Base-by-base conservation (phyloP, 1,284 basidiomycete species). In the Vanrija sp. region DNA sequence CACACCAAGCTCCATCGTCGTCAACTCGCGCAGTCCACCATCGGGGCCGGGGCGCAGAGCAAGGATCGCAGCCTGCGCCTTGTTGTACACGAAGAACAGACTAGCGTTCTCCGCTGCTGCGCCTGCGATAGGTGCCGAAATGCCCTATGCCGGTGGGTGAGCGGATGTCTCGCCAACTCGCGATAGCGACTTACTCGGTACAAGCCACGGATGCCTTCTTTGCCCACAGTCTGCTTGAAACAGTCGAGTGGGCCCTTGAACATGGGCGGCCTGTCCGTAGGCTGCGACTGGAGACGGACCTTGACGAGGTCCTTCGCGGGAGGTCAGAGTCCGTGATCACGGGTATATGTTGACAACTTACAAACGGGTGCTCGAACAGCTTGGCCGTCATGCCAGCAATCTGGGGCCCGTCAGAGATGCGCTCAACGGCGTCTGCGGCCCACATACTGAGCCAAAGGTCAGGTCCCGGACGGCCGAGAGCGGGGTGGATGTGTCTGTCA, bases 31-130 rank as follows among this genome's bases (percentile, higher is more conserved):
- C 71, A 74, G 23, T 81, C 79, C 38, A 57, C 39, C 38, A 42
- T 39, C 44, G 47, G 50, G 16, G 45, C 60, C 58, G 6, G 65
- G 62, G 38, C 57, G 53, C 0, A 73, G 55, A 3, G 64, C 55
- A 15, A 76, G 64, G 9, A 92, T 83, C 28, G 83, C 71, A 62
- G 83, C 83, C 76, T 96, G 91, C 43, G 92, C 81, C 60, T 90
- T 86, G 59, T 86, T 86, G 73, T 95, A 94, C 6, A 88, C 82
- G 52, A 97, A 79, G 76, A 98, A 96, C 39, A 94, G 80, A 5
- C 83, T 83, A 6, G 92, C 91, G 66, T 93, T 95, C 77, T 96
- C 91, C 29, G 84, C 84, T 81, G 92, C 91, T n/a, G 91, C 88
- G 8, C 91, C 92, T 1, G 89, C 82, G 18, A 96, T 83, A 1